Evolutionary conservation across 164 flowering plant species (phyloP).

Genomic region (Taxillus chinensis): DNA sequence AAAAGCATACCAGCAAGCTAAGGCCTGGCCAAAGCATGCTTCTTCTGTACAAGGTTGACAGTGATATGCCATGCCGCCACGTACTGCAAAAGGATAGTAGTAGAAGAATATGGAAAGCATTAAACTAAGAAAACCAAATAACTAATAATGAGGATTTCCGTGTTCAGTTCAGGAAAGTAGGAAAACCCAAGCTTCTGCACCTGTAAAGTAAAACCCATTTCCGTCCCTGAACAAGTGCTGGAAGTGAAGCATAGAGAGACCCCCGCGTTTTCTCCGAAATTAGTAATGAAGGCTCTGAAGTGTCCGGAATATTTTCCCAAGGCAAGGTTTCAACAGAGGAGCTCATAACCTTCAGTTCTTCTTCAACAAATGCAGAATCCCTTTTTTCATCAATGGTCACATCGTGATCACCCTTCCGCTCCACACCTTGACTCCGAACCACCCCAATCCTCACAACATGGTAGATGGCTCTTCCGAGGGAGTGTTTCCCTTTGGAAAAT

Average conservation of each 20-base stretch:
- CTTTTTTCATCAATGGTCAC: constrained; percentile 19
- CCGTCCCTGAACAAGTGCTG: constrained; percentile 70
- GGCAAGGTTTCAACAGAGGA: constrained; percentile 16
- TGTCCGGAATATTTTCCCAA: constrained; percentile 35
- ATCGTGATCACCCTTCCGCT: constrained; percentile 24
- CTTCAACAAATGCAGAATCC: constrained; percentile 22
- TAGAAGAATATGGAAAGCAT: constrained; percentile 1
- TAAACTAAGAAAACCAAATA: constrained; percentile 5
- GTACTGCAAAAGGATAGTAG: constrained; percentile 46
- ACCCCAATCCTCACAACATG: constrained; percentile 48
- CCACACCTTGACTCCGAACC: constrained; percentile 29
- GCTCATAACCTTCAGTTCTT: constrained; percentile 34
- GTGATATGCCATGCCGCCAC: constrained; percentile 96
- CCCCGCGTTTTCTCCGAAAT: constrained; percentile 56
- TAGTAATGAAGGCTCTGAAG: constrained; percentile 79
- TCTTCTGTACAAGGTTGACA: constrained; percentile 84
- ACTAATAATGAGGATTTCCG: neutral
- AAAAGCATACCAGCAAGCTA: constrained; percentile 71
- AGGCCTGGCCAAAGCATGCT: constrained; percentile 86
- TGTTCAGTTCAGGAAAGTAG: no score
- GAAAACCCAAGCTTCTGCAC: constrained; percentile 15
- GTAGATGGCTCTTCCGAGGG: constrained; percentile 43
- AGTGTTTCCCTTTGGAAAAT: constrained; percentile 65
- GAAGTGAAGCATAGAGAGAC: constrained; percentile 61
- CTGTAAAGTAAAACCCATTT: constrained; percentile 90